Evolutionary conservation across 2,329 filamentous ascomycete species (phyloP), one percentile per base, ranked within the genome.

Genomic region (Paecilomyces dactylethromorphus): DNA sequence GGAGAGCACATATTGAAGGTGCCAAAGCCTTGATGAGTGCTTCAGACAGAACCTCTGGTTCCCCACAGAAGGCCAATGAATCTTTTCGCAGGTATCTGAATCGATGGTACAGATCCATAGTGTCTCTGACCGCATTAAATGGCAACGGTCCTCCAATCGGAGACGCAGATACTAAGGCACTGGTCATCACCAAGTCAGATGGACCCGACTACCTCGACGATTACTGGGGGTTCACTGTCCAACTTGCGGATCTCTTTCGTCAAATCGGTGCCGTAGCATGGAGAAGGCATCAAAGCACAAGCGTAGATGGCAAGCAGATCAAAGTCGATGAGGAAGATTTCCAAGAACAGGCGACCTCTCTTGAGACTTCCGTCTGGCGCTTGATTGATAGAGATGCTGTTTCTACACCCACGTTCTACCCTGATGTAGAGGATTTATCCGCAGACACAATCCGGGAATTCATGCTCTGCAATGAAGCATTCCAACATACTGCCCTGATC

Each of bases 1-100:
- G 76, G 76, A 68, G 76, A 39, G 74, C 73, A 13, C 76, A 78
- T 65, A 69, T 78, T 33, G 74, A 75, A 53, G 76, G 76, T 29
- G 75, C 76, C 31, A 70, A 69, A 60, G 75, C 73, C 2, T 63
- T 78, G 58, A 71, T 78, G 68, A 65, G 60, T 35, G 58, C 66
- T 1, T 63, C 66, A 2, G 65, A 66, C 11, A 61, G 62, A 24
- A 58, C 58, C 26, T 31, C 57, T 22, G 15, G 55, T 45, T 62
- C 63, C 56, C 66, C 72, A 2, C 59, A 65, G 8, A 62, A 61
- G 8, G 69, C 68, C 12, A 65, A 65, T 7, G 66, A 67, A 24
- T 69, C 71, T 4, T 74, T 75, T 58, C 70, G 71, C 13, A 66
- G 70, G 53, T 75, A 75, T 58, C 64, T 77, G 7, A 70, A 74